Evolutionary conservation across 306 rosid genomes (phyloP).

Genomic region (Benincasa hispida): DNA sequence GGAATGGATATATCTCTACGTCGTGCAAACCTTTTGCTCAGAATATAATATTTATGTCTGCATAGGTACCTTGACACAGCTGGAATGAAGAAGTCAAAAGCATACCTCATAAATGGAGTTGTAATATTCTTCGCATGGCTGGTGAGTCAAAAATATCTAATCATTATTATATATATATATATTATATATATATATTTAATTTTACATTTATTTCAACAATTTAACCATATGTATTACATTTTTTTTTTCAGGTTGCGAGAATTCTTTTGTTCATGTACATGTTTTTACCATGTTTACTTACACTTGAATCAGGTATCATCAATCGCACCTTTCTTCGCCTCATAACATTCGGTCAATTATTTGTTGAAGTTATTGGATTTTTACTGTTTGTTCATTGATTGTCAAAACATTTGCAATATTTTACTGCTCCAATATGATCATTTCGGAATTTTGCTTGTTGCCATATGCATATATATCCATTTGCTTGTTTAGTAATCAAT

Average conservation of each 20-base stretch:
- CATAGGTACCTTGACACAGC: constrained; percentile 91
- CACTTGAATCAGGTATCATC: constrained; percentile 70
- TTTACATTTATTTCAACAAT: too few species aligned
- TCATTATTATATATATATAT: neutral
- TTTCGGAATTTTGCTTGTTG: neutral
- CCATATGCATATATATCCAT: neutral
- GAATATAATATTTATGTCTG: neutral
- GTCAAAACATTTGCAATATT: neutral
- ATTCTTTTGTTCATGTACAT: constrained; percentile 65
- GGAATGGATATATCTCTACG: neutral
- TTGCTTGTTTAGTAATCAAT: neutral
- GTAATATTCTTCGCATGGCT: constrained; percentile 88
- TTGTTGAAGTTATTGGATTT: neutral
- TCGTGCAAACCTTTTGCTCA: neutral
- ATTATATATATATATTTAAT: too few species aligned
- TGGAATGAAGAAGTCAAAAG: constrained; percentile 77
- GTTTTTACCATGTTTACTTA: constrained; percentile 75
- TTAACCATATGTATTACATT: too few species aligned
- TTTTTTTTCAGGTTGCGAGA: constrained; percentile 72
- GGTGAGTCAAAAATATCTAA: constrained; percentile 35
- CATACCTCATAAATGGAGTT: constrained; percentile 79
- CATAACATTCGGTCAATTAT: neutral
- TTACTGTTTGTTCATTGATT: neutral
- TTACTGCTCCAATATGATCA: neutral
- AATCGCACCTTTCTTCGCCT: neutral